Base-by-base conservation (phyloP, 257 asterid species). In the Solanum chiquidenum region DNA sequence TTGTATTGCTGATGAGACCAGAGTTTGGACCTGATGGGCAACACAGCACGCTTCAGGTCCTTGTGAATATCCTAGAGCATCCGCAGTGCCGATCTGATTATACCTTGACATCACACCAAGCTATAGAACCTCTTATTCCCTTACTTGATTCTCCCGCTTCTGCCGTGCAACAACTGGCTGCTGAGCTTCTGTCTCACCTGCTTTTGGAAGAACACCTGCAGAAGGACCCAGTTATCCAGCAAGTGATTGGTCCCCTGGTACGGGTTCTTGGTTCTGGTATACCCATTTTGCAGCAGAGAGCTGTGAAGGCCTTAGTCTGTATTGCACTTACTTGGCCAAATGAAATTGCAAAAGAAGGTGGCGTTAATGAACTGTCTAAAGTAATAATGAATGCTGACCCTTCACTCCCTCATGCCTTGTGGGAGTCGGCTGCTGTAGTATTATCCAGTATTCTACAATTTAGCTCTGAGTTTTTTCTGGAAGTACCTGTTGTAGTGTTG, bases 351-450 rank as follows among this genome's bases (percentile, higher is more conserved):
- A 97, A 92, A 91, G 99, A 96, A 92, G 99, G 99, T 33, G 99
- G 99, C n/a, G 99, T 97, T 18, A 88, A 93, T 88, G 98, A 96
- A 91, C 92, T 97, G 75, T 97, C 99, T 62, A 95, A 90, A 88
- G 98, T 96, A 83, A 92, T 97, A 86, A 93, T 97, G 89, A 98
- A 97, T 86, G 93, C 98, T 4, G 99, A 97, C 93, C 93, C 98
- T 84, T 90, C 92, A 64, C 95, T 94, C 83, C 99, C 98, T 84
- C 93, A 93, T 86, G 95, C 95, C 86, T 89, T 94, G 91, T 97
- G 99, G 99, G 99, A 97, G 89, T 93, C 96, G 87, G 98, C 99
- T 88, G 99, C 99, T 92, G 93, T 98, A 68, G 98, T 97, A 77
- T 87, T 97, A 71, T 96, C 99, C 31, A 93, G 95, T 88, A 95